A percentile compares a stretch with the other conserved stretches of the same genome.
These are phyloP conservation scores for Penicillium sp. DNA, from an alignment of 2,329 filamentous ascomycete species.

Conservation along the genomic window DNA sequence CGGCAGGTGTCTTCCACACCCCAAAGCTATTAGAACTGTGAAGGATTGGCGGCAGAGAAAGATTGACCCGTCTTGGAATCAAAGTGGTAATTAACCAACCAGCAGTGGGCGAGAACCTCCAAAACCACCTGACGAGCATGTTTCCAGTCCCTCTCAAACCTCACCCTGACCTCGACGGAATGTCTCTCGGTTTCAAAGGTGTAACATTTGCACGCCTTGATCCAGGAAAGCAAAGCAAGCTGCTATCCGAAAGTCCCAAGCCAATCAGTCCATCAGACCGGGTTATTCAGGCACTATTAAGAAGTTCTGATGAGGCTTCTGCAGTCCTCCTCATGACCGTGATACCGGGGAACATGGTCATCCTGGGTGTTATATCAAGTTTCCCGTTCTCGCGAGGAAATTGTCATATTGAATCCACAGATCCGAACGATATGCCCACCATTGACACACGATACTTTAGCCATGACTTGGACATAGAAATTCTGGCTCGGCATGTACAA, in stretches of 20 bases:
- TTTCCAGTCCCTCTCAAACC: conserved; percentile 11
- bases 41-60: conserved; percentile 46
- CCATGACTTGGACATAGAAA: conserved; percentile 17
- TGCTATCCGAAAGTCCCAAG: neutral
- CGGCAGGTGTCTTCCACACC: conserved; percentile 45
- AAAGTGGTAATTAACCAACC: conserved; percentile 46
- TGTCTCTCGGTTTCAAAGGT: conserved; percentile 12
- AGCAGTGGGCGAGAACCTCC: conserved; percentile 47
- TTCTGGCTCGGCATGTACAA: conserved; percentile 14
- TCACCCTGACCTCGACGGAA: neutral
- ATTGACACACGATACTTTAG: conserved; percentile 10
- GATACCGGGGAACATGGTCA: neutral
- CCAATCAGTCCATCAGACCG: neutral
- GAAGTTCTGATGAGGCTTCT: conserved; percentile 12
- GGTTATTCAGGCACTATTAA: conserved; percentile 8
- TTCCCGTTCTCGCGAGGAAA: conserved; percentile 18
- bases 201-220: conserved; percentile 8
- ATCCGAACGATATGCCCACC: neutral
- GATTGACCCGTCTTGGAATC: conserved; percentile 44
- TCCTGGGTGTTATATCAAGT: conserved; percentile 9
- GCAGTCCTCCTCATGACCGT: conserved; percentile 4
- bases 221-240: conserved; percentile 1
- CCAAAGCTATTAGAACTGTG: conserved; percentile 51
- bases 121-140: conserved; percentile 29
- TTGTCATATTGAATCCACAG: conserved; percentile 8